Evolutionary conservation across 140 eudicot species (phyloP).

Genomic region (Ambrosia hybrid): DNA sequence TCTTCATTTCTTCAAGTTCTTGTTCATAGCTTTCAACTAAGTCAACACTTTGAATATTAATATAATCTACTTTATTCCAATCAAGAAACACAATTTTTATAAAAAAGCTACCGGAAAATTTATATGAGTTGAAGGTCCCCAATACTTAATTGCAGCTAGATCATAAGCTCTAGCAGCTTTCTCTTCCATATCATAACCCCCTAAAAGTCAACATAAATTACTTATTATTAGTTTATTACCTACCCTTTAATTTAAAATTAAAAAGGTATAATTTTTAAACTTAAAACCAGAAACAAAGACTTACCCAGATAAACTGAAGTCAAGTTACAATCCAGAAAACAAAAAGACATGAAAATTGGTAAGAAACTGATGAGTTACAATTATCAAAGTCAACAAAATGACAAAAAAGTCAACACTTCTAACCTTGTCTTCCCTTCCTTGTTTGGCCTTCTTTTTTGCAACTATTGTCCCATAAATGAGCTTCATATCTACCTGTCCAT

Average conservation of each 20-base stretch:
- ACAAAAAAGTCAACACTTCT: constrained; percentile 25
- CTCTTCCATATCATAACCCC: constrained; percentile 95
- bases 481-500: constrained; percentile 96
- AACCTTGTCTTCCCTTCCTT: constrained; percentile 96
- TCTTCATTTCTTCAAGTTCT: constrained; percentile 87
- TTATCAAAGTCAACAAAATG: constrained; percentile 26
- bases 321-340: constrained; percentile 23
- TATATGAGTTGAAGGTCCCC: constrained; percentile 95
- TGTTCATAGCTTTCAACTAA: constrained; percentile 77
- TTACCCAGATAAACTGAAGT: constrained; percentile 88
- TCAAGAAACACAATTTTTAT: background rate
- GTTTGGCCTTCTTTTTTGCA: constrained; percentile 91
- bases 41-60: constrained; percentile 5
- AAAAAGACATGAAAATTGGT: constrained; percentile 29
- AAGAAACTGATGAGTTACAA: constrained; percentile 14
- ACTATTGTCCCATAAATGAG: constrained; percentile 91
- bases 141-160: constrained; percentile 89
- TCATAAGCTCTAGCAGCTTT: constrained; percentile 97
- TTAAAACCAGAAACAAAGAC: constrained; percentile 11
- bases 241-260: constrained; percentile 4
- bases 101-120: constrained; percentile 65
- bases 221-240: constrained; percentile 15
- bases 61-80: background rate
- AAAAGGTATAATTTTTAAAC: background rate
- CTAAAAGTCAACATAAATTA: constrained; percentile 36